These are phyloP conservation scores for Coniochaeta sp. DNA, from an alignment of 2,329 filamentous ascomycete genomes.

Conservation along the genomic window DNA sequence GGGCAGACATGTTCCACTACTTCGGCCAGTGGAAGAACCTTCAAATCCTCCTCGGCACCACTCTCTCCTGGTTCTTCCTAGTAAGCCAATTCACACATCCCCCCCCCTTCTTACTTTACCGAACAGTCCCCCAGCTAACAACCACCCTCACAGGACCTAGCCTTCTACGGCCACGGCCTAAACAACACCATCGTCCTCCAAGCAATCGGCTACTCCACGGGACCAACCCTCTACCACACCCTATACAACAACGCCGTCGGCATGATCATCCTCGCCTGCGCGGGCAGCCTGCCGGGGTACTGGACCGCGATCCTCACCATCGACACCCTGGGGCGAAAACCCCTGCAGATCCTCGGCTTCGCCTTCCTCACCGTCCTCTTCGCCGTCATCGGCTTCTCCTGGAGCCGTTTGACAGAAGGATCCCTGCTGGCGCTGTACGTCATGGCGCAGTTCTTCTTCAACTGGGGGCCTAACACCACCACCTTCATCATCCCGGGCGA, in stretches of 20 bases:
- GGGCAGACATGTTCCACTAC: conserved; percentile 58
- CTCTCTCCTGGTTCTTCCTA: conserved; percentile 75
- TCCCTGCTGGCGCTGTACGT: conserved; percentile 55
- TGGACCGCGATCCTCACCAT: conserved; percentile 68
- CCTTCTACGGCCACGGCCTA: conserved; percentile 65
- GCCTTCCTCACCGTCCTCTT: conserved; percentile 54
- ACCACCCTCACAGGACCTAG: conserved; percentile 44
- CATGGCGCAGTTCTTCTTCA: conserved; percentile 60
- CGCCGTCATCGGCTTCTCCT: conserved; percentile 54
- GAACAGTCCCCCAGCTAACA: conserved; percentile 6
- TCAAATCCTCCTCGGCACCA: conserved; percentile 67
- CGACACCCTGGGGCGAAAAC: conserved; percentile 70
- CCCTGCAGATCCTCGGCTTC: conserved; percentile 63
- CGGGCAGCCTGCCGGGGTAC: conserved; percentile 73
- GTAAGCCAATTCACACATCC: conserved; percentile 20
- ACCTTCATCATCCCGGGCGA: conserved; percentile 60
- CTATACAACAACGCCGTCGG: conserved; percentile 69
- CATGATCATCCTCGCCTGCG: conserved; percentile 69
- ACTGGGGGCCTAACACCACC: conserved; percentile 58
- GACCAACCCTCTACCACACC: conserved; percentile 56
- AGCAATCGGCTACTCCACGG: conserved; percentile 64
- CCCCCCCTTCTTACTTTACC: neutral
- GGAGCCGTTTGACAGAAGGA: conserved; percentile 36
- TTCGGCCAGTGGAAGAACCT: conserved; percentile 64
- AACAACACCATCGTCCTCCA: conserved; percentile 67